phyloP scores from a whole-genome alignment of 148 eudicot genomes.

The Agrostemma githago region DNA sequence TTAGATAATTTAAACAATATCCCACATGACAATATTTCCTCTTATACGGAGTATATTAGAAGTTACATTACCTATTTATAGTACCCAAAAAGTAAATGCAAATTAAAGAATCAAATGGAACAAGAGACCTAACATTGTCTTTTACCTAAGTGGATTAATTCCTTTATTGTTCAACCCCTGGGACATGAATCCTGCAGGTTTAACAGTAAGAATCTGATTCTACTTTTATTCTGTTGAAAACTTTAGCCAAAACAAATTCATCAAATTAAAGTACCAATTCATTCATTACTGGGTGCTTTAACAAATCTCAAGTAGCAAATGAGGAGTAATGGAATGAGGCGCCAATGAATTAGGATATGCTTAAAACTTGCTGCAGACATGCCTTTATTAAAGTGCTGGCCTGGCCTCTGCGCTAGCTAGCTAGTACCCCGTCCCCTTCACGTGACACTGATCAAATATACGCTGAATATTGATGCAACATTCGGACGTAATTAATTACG shows the following conservation, averaged over 20 bases:
- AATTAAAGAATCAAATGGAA: too few relatives aligned
- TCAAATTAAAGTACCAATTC: neutral
- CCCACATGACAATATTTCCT: too few relatives aligned
- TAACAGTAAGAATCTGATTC: conserved; percentile 29
- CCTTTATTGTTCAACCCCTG: conserved; percentile 11
- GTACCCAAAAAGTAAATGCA: too few relatives aligned
- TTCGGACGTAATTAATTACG: neutral
- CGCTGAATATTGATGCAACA: neutral
- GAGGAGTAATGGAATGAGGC: neutral
- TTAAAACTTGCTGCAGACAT: conserved; percentile 6
- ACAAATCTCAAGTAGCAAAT: neutral
- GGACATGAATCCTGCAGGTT: conserved; percentile 5
- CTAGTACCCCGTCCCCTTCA: neutral
- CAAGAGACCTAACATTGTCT: too few relatives aligned
- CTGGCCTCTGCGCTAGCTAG: neutral
- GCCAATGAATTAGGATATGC: conserved; percentile 8
- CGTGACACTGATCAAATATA: conserved; percentile 1
- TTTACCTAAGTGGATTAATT: neutral
- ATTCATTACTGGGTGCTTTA: neutral
- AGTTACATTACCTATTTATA: too few relatives aligned
- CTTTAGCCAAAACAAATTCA: conserved; percentile 19
- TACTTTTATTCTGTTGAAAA: conserved; percentile 5
- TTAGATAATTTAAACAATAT: too few relatives aligned
- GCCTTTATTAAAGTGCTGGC: neutral
- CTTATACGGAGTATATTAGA: too few relatives aligned